Evolutionary conservation across 257 asterid genomes (phyloP), one percentile per base, ranked within the genome.

Genomic region (Solanum tacnaense): DNA sequence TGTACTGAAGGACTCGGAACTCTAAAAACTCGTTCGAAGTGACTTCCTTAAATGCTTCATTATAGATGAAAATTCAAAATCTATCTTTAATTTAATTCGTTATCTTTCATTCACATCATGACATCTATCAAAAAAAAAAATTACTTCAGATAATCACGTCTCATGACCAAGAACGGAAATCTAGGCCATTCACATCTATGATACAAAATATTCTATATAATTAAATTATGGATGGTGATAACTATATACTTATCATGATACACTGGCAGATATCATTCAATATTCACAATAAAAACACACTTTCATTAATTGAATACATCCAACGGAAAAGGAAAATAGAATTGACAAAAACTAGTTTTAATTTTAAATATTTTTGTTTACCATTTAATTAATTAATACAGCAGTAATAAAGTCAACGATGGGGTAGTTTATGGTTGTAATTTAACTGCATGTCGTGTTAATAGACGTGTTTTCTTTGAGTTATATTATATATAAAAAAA

Each of bases 351-450:
- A 70, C 1, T 76, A 52, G 9, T 52, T 52, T 49, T 49, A 52
- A 6, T 52, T 52, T 49, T 16, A 49, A 49, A 39, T 25, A 44
- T 81, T 16, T 81, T 46, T 27, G n/a, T 49, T 29, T 29, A 29
- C 85, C 6, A 6, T 46, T 44, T 29, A 29, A 31, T 70, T 65
- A 11, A n/a, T 65, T 71, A 41, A 46, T 15, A 46, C 29, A 16
- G 27, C 6, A 46, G 41, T 81, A 81, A 46, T 0, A 29, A 46
- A 89, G 89, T 89, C 91, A 84, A 74, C 91, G 39, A 21, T 41
- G 86, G 65, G 86, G 39, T 81, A 46, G 85, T 46, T 81, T 5
- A 81, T 76, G 27, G 87, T 68, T 72, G 87, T 83, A 25, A 62
- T 49, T 73, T 83, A 83, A 35, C 41, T 71, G 41, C 85, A 46